Percentiles rank a stretch among this genome's conserved stretches.
Conservation (phyloP, 768 basidiomycete genomes). For the Mycena epipterygia region DNA sequence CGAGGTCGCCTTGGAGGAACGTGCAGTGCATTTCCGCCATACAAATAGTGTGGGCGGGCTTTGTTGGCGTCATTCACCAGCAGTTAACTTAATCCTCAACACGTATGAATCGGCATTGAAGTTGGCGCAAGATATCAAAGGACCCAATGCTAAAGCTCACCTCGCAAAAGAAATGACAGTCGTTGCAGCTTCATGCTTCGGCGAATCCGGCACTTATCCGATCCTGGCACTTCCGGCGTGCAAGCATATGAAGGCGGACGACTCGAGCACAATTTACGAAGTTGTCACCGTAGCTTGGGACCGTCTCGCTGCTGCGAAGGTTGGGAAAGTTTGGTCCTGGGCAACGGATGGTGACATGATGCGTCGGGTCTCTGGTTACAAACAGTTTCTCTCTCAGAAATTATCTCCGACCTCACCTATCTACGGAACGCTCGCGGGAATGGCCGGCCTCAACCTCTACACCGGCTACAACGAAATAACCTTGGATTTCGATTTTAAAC, state of each 20-base stretch:
- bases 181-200: conserved; percentile 18
- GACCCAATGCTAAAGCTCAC: too few relatives aligned
- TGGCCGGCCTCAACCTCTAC: conserved; percentile 35
- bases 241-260: conserved; percentile 17
- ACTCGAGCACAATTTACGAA: conserved; percentile 17
- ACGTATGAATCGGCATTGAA: too few relatives aligned
- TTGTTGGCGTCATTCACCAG: too few relatives aligned
- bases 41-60: not conserved
- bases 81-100: too few relatives aligned
- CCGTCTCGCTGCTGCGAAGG: not conserved
- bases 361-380: conserved; percentile 23
- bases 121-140: too few relatives aligned
- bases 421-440: conserved; percentile 9
- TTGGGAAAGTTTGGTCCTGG: conserved; percentile 35
- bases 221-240: conserved; percentile 33
- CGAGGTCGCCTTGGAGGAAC: conserved; percentile 25
- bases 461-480: conserved; percentile 26
- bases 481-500: conserved; percentile 36
- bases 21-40: conserved; percentile 12
- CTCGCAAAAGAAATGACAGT: conserved; percentile 33
- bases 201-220: conserved; percentile 24
- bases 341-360: conserved; percentile 36
- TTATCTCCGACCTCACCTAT: conserved; percentile 7
- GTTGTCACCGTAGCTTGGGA: conserved; percentile 1
- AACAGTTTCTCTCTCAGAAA: conserved; percentile 2